Conservation (phyloP, 2,329 filamentous ascomycete species). For the Madurella fahalii region DNA sequence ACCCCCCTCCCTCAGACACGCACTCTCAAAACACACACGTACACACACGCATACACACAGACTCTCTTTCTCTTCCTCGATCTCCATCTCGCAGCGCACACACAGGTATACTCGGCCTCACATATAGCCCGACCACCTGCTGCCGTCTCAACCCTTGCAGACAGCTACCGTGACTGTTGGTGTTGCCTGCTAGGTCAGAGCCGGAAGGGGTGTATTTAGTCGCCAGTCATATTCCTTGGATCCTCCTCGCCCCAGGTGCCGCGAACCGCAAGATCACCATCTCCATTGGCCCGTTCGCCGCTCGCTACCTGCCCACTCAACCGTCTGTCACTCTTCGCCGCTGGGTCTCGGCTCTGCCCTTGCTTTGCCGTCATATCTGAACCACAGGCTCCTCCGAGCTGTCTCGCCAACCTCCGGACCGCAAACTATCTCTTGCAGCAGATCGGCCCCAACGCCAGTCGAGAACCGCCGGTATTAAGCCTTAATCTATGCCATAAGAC, state of each 20-base stretch:
- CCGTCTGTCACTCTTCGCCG: slow-evolving; percentile 15
- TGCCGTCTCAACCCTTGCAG: slow-evolving; percentile 24
- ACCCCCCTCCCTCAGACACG: slow-evolving; percentile 1
- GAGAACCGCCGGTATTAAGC: slow-evolving; percentile 7
- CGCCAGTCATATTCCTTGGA: slow-evolving; percentile 27
- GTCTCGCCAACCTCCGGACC: slow-evolving; percentile 11
- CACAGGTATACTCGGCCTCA: slow-evolving; percentile 14
- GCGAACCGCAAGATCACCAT: slow-evolving; percentile 22
- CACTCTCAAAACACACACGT: slow-evolving; percentile 1
- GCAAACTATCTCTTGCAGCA: slow-evolving; percentile 9
- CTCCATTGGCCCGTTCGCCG: slow-evolving; percentile 24
- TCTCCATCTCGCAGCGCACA: slow-evolving; percentile 5
- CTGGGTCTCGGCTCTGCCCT: slow-evolving; percentile 11
- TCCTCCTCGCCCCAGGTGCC: slow-evolving; percentile 22
- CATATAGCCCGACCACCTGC: slow-evolving; percentile 22
- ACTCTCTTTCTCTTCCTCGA: neutral
- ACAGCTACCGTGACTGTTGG: slow-evolving; percentile 20
- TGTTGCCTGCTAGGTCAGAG: slow-evolving; percentile 14
- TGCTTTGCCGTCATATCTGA: slow-evolving; percentile 17
- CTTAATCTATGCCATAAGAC: slow-evolving; percentile 19
- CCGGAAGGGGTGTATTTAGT: slow-evolving; percentile 26
- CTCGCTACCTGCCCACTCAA: slow-evolving; percentile 23
- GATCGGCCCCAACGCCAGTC: slow-evolving; percentile 5
- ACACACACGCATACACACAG: neutral
- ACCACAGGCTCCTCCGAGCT: slow-evolving; percentile 8